Percentiles rank a stretch among this genome's conserved stretches.
Conservation (phyloP, 2,329 filamentous ascomycete genomes). For the Fusarium drepaniforme region DNA sequence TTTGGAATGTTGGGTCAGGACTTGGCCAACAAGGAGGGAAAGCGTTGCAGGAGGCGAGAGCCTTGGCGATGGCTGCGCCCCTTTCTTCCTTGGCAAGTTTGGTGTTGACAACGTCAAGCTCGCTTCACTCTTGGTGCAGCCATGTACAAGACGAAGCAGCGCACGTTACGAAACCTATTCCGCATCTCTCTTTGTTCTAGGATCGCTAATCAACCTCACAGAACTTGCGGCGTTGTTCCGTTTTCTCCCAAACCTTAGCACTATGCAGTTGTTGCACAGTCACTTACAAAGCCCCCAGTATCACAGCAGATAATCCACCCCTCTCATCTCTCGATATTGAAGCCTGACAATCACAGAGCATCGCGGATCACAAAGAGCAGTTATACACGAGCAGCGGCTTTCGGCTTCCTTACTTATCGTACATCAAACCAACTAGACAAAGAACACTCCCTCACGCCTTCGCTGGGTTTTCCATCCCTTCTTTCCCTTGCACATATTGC, state of each 20-base stretch:
- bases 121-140: constrained; percentile 69
- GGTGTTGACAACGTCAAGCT: constrained; percentile 45
- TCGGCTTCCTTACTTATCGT: too few relatives aligned
- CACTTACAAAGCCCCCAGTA: too few relatives aligned
- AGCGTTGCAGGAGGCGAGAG: constrained; percentile 53
- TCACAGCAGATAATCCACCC: too few relatives aligned
- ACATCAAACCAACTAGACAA: not conserved
- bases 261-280: too few relatives aligned
- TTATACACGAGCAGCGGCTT: too few relatives aligned
- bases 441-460: not conserved
- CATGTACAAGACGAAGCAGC: constrained; percentile 71
- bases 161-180: not conserved
- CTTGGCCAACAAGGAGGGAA: constrained; percentile 64
- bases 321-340: too few relatives aligned
- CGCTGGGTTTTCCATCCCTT: not conserved
- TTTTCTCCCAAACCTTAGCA: not conserved
- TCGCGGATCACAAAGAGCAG: too few relatives aligned
- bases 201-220: not conserved
- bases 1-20: constrained; percentile 46
- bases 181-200: not conserved
- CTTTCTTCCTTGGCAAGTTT: constrained; percentile 35
- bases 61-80: constrained; percentile 42
- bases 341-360: too few relatives aligned
- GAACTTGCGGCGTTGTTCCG: not conserved
- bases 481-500: not conserved